phyloP scores from a whole-genome alignment of 2,329 filamentous ascomycete species.

The Clonostachys rhizophaga region DNA sequence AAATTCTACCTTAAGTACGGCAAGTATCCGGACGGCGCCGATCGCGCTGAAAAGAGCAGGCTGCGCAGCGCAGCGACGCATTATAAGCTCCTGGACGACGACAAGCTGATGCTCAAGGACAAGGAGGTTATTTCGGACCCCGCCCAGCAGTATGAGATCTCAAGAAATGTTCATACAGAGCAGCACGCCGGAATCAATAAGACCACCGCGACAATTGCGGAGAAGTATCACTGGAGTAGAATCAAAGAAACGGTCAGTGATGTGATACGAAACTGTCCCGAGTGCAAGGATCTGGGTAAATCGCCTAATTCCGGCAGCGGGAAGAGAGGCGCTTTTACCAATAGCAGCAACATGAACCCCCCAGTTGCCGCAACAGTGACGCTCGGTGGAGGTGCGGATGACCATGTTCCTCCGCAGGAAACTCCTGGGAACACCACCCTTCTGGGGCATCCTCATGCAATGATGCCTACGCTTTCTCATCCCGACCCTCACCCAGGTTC shows the following conservation, averaged over 20 bases:
- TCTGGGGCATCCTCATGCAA: not conserved
- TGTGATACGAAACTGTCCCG: constrained; percentile 85
- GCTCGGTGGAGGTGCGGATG: not conserved
- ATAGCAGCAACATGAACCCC: not conserved
- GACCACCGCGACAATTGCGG: constrained; percentile 89
- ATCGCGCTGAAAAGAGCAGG: constrained; percentile 92
- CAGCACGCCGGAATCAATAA: constrained; percentile 96
- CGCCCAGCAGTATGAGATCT: constrained; percentile 85
- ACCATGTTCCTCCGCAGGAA: not conserved
- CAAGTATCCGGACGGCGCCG: constrained; percentile 88
- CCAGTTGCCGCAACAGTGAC: not conserved
- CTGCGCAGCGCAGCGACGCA: constrained; percentile 91
- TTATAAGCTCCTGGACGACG: constrained; percentile 76
- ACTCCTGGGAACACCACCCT: no score
- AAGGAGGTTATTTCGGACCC: constrained; percentile 96
- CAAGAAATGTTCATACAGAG: constrained; percentile 66
- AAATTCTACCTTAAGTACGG: constrained; percentile 93
- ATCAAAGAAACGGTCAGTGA: constrained; percentile 97
- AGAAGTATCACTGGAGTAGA: constrained; percentile 94
- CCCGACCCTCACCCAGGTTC: constrained; percentile 1
- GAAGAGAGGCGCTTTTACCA: constrained; percentile 8
- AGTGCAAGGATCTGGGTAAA: constrained; percentile 80
- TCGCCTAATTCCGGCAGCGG: constrained; percentile 26
- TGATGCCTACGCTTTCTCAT: constrained; percentile 15
- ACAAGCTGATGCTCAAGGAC: constrained; percentile 92